Conservation (phyloP, 2,329 filamentous ascomycete genomes). For the Pseudogymnoascus sp. region DNA sequence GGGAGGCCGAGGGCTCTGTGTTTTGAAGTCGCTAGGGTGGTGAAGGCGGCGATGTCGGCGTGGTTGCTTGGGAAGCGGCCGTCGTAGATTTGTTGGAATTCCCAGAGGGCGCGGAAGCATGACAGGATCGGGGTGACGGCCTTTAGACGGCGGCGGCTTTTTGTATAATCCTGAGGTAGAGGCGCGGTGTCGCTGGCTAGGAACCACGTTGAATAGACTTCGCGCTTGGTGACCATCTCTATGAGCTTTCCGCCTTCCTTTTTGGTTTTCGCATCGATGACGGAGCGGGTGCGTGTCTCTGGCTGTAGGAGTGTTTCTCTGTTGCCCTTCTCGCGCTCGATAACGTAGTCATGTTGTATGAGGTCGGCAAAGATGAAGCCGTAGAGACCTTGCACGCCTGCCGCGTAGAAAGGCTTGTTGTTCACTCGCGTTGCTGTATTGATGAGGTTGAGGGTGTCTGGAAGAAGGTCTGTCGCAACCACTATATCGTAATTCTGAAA, state of each 20-base stretch:
- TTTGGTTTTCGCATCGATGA: slow-evolving; percentile 64
- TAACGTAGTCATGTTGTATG: slow-evolving; percentile 80
- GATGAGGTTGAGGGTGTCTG: slow-evolving; percentile 65
- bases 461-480: slow-evolving; percentile 81
- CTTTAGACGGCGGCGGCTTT: slow-evolving; percentile 58
- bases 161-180: slow-evolving; percentile 61
- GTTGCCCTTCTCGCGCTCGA: slow-evolving; percentile 79
- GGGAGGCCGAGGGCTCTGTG: slow-evolving; percentile 68
- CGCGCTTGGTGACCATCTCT: slow-evolving; percentile 85
- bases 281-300: slow-evolving; percentile 70
- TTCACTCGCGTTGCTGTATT: slow-evolving; percentile 79
- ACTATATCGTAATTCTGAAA: slow-evolving; percentile 75
- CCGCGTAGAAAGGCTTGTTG: slow-evolving; percentile 78
- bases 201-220: slow-evolving; percentile 80
- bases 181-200: slow-evolving; percentile 71
- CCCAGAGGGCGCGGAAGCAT: slow-evolving; percentile 84
- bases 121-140: slow-evolving; percentile 78
- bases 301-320: slow-evolving; percentile 48
- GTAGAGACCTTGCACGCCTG: slow-evolving; percentile 79
- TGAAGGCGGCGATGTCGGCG: slow-evolving; percentile 68
- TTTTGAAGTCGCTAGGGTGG: slow-evolving; percentile 65
- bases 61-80: slow-evolving; percentile 46
- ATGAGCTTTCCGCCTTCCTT: slow-evolving; percentile 61
- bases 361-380: slow-evolving; percentile 94
- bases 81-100: slow-evolving; percentile 58